Evolutionary conservation across 495 filamentous ascomycete species (phyloP), one percentile per base, ranked within the genome.

Genomic region (Cenococcum geophilum): DNA sequence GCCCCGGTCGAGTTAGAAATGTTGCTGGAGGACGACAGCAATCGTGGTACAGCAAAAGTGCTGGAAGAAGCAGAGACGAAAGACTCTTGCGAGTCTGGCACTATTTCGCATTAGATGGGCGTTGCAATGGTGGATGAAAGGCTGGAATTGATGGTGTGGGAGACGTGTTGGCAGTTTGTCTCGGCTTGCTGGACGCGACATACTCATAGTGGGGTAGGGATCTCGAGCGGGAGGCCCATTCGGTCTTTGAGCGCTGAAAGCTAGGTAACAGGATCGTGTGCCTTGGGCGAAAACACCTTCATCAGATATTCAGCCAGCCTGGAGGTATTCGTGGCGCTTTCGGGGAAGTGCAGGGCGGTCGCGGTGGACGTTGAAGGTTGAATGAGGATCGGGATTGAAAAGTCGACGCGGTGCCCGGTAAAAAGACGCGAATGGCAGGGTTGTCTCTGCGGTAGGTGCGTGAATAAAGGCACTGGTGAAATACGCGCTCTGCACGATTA

Each of bases 31-130:
- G 63, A 66, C 22, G 56, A 56, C 9, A 57, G 53, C 37, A 66
- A 21, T 14, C 32, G 55, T 20, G 63, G 63, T 27, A 37, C 60
- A 37, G 56, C 20, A 20, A 27, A 60, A 36, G 51, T 61, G 25
- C 63, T 60, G 9, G 59, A 61, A 5, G 60, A 53, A 1, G 55
- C 37, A 16, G 66, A 69, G 16, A 69, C 40, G 20, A 42, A 63
- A 1, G 66, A 69, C 53, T 69, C 66, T 50, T 69, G 66, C 36
- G 66, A 69, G 42, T 60, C 59, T 9, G 62, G 66, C 47, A 62
- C 49, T 16, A 10, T 23, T 16, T 52, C 49, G 49, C 49, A 20
- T 52, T 32, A 20, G 21, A 6, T 52, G 22, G 49, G 16, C 1
- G 22, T 22, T 32, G 23, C 3, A 52, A 52, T 52, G 49, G 49